Percentiles rank a stretch among this genome's conserved stretches.
Conservation (phyloP, 176 grass and related monocot species). For the Oryza brachyantha region DNA sequence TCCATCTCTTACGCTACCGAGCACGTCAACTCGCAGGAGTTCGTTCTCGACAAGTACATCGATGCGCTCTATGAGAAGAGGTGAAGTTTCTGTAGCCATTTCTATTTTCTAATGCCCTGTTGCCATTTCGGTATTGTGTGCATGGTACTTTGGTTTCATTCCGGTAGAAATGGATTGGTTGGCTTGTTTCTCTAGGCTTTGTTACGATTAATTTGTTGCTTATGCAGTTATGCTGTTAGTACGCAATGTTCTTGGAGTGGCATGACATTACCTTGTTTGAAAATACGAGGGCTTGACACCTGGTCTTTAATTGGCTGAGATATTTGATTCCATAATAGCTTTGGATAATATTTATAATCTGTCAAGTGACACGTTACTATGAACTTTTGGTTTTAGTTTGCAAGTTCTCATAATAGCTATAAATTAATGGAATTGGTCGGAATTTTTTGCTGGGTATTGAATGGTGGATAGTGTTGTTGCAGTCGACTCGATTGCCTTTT, state of each 20-base stretch:
- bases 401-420: background rate
- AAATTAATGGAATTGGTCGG: background rate
- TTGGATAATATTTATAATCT: background rate
- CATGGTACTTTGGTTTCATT: background rate
- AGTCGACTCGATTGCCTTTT: background rate
- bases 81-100: constrained; percentile 31
- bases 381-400: constrained; percentile 1
- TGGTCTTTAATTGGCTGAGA: background rate
- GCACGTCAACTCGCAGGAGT: constrained; percentile 73
- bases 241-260: background rate
- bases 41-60: constrained; percentile 74
- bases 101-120: background rate
- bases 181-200: background rate
- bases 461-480: background rate
- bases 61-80: constrained; percentile 96
- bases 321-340: background rate
- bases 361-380: background rate
- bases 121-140: background rate
- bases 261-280: background rate
- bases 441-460: background rate
- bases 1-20: constrained; percentile 66
- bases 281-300: background rate
- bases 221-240: background rate
- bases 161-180: background rate
- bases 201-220: background rate